phyloP scores from a whole-genome alignment of 1,284 basidiomycete species.

The Rhodotorula sp. region DNA sequence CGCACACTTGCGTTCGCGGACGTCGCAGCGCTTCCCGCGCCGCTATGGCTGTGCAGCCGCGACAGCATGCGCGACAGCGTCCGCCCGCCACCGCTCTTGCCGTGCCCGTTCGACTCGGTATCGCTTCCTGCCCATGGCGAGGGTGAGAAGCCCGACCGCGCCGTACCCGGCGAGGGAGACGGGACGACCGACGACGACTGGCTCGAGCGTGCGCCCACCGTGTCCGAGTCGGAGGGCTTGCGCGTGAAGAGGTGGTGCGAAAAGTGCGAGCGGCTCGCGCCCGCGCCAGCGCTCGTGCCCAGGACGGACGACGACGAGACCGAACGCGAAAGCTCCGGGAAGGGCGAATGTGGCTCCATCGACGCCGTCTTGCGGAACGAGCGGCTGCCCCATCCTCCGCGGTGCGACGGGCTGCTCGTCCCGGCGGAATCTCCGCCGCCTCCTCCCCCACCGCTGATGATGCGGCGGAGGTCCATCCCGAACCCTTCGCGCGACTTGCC shows the following conservation, averaged over 20 bases:
- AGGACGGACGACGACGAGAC: conserved; percentile 31
- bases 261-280: background rate
- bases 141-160: background rate
- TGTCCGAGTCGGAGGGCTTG: conserved; percentile 18
- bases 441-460: conserved; percentile 27
- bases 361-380: conserved; percentile 18
- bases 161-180: background rate
- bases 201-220: conserved; percentile 5
- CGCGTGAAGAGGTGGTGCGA: conserved; percentile 19
- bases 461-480: conserved; percentile 28
- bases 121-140: conserved; percentile 14
- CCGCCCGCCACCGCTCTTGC: conserved; percentile 6
- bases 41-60: conserved; percentile 6
- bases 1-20: conserved; percentile 3
- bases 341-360: conserved; percentile 7
- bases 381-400: conserved; percentile 29
- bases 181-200: background rate
- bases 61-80: conserved; percentile 36
- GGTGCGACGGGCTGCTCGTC: conserved; percentile 13
- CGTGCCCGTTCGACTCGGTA: background rate
- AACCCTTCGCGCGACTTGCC: conserved; percentile 30
- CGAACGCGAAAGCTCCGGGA: conserved; percentile 33
- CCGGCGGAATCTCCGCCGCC: background rate
- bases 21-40: background rate
- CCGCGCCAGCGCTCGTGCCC: background rate